Percentiles rank a stretch among this genome's conserved stretches.
phyloP scores from a whole-genome alignment of 441 rosid species.

The Viola pubescens region DNA sequence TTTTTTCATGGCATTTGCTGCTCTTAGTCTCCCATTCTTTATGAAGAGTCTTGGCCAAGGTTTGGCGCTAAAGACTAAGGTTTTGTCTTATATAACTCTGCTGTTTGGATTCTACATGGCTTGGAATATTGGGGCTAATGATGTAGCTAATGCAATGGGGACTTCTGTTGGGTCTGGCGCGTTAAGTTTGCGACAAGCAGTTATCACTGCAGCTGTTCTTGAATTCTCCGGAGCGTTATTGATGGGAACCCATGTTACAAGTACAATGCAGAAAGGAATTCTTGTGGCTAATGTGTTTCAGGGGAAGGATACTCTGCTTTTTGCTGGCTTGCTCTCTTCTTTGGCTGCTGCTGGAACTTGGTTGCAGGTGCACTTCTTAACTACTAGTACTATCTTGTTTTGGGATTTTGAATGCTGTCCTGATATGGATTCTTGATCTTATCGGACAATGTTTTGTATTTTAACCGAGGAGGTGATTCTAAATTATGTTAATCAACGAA shows the following conservation, averaged over 20 bases:
- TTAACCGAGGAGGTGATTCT: neutral
- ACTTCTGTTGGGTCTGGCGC: slow-evolving; percentile 98
- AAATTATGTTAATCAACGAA: no score
- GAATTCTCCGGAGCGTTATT: slow-evolving; percentile 95
- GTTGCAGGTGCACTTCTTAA: slow-evolving; percentile 60
- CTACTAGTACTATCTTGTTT: neutral
- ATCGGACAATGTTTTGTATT: neutral
- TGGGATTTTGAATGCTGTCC: neutral
- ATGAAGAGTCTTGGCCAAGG: slow-evolving; percentile 79
- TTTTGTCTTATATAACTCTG: slow-evolving; percentile 62
- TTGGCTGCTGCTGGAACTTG: slow-evolving; percentile 97
- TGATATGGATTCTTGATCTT: no score
- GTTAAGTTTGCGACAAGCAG: slow-evolving; percentile 71
- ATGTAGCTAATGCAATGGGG: slow-evolving; percentile 99
- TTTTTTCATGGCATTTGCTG: slow-evolving; percentile 62
- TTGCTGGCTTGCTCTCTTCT: slow-evolving; percentile 85
- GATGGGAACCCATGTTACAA: slow-evolving; percentile 94
- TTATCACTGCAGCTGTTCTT: slow-evolving; percentile 77
- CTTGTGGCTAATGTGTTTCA: slow-evolving; percentile 75
- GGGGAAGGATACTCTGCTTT: slow-evolving; percentile 76
- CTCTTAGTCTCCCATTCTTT: slow-evolving; percentile 57
- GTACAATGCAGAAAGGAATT: slow-evolving; percentile 99
- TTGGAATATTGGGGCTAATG: slow-evolving; percentile 98
- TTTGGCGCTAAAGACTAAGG: slow-evolving; percentile 51
- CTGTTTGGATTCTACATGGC: slow-evolving; percentile 96